phyloP scores from a whole-genome alignment of 2,329 filamentous ascomycete genomes.

The Pseudogymnoascus sp. region DNA sequence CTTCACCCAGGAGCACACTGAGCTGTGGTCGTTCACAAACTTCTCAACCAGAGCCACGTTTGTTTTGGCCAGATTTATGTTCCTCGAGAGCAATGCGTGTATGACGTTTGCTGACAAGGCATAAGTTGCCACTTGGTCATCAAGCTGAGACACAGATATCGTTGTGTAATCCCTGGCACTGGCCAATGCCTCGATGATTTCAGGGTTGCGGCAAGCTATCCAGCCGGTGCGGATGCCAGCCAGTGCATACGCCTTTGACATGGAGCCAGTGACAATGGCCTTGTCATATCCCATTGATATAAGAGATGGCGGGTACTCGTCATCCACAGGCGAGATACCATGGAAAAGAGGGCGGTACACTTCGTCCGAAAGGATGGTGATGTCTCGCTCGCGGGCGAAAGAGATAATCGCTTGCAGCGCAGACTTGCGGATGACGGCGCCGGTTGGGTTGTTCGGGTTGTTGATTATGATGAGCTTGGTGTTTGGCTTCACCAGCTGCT shows the following conservation, averaged over 20 bases:
- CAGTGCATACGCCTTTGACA: slow-evolving; percentile 79
- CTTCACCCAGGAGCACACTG: slow-evolving; percentile 60
- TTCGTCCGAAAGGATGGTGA: slow-evolving; percentile 67
- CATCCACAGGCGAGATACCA: slow-evolving; percentile 22
- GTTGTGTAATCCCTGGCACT: slow-evolving; percentile 71
- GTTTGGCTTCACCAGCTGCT: slow-evolving; percentile 53
- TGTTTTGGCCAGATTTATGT: slow-evolving; percentile 55
- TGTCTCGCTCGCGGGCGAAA: slow-evolving; percentile 51
- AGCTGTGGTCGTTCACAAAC: slow-evolving; percentile 57
- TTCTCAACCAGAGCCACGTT: slow-evolving; percentile 59
- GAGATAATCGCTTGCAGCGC: slow-evolving; percentile 53
- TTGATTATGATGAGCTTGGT: slow-evolving; percentile 65
- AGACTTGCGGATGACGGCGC: slow-evolving; percentile 55
- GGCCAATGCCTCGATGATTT: slow-evolving; percentile 55
- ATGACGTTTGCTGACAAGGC: slow-evolving; percentile 59
- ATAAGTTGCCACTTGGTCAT: slow-evolving; percentile 69
- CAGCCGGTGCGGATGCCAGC: slow-evolving; percentile 78
- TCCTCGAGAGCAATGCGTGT: slow-evolving; percentile 52
- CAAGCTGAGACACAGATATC: slow-evolving; percentile 75
- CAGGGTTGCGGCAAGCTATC: slow-evolving; percentile 58
- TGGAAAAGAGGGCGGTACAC: slow-evolving; percentile 82
- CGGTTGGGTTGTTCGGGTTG: slow-evolving; percentile 79
- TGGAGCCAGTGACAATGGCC: slow-evolving; percentile 64
- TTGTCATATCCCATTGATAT: slow-evolving; percentile 64
- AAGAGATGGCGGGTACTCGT: slow-evolving; percentile 55